Base-by-base conservation (phyloP, 257 asterid genomes). In the Jaltomata sinuosa region DNA sequence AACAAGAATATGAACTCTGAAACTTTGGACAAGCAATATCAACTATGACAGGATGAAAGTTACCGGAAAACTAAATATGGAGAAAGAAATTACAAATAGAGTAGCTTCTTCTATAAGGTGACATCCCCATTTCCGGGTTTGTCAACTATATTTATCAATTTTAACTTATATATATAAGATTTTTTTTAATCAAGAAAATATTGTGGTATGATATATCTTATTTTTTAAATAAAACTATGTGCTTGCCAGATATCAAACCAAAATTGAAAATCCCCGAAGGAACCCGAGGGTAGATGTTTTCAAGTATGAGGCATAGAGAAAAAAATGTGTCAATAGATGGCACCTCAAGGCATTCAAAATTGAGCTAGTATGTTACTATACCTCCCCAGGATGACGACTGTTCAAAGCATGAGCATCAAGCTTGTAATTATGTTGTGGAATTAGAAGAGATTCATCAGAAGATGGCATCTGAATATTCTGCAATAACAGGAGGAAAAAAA, bases 331-430 rank as follows among this genome's bases (percentile, higher is more conserved):
- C 77, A 18, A 8, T 8, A 32, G 49, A 32, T 67, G 77, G 21
- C 47, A 67, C 45, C 45, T 19, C 45, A 18, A 77, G 16, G 81
- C 62, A 77, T 49, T 49, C 61, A 74, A 74, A 71, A 71, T 71
- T 19, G 81, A 49, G 11, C 29, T 47, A 27, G 81, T 77, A 77
- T 8, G 62, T 77, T 54, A 53, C 21, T 49, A 65, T 94, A 97
- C 98, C 98, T 95, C 97, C 91, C 99, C 99, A 77, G 99, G 98
- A 36, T 90, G 98, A 81, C 98, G 98, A 85, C 91, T 88, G 90
- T 94, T 95, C 83, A 97, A 83, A 38, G 98, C 94, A 89, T 95
- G 93, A 80, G 87, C 97, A 90, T 97, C 99, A 57, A 97, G 97
- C 92, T 92, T 94, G 93, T 95, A 97, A 86, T 93, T 97, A 89